Percentiles rank a stretch among this genome's conserved stretches.
Evolutionary conservation across 2,329 filamentous ascomycete genomes (phyloP).

Genomic region (Zasmidium citrigriseum): DNA sequence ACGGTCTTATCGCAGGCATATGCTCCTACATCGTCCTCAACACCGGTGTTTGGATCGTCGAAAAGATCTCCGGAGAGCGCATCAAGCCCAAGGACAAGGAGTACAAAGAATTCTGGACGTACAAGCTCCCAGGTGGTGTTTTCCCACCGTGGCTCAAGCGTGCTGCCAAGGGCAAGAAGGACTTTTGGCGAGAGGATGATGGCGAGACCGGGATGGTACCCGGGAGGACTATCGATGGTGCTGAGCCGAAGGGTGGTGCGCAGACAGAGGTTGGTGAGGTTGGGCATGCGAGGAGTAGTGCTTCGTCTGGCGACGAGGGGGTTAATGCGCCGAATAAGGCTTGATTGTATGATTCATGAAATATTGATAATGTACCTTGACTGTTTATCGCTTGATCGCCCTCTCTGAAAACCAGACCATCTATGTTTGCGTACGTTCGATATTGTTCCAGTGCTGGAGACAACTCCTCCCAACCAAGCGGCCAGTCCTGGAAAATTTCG

Average conservation of each 20-base stretch:
- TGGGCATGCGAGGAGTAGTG: not conserved
- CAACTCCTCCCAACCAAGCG: too few relatives aligned
- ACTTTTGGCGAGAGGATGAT: conserved; percentile 63
- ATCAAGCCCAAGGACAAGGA: conserved; percentile 75
- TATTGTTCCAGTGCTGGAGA: too few relatives aligned
- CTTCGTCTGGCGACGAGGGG: not conserved
- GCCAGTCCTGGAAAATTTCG: too few relatives aligned
- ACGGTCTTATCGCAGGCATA: conserved; percentile 81
- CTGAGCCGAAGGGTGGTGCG: not conserved
- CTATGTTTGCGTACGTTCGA: too few relatives aligned
- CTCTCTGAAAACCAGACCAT: too few relatives aligned
- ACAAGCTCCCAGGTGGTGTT: conserved; percentile 71
- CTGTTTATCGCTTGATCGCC: too few relatives aligned
- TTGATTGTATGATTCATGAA: too few relatives aligned
- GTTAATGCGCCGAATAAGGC: not conserved
- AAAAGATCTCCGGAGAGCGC: conserved; percentile 65
- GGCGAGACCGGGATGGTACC: conserved; percentile 15
- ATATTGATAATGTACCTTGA: too few relatives aligned
- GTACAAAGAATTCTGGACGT: conserved; percentile 79
- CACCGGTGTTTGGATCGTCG: conserved; percentile 67
- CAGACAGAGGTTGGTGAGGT: not conserved
- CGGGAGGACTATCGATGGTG: not conserved
- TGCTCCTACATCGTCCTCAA: conserved; percentile 77
- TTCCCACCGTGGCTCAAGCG: conserved; percentile 73
- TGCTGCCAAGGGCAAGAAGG: conserved; percentile 65